These are phyloP conservation scores for Sporothrix dimorphospora DNA, from an alignment of 2,329 filamentous ascomycete species.

Conservation along the genomic window DNA sequence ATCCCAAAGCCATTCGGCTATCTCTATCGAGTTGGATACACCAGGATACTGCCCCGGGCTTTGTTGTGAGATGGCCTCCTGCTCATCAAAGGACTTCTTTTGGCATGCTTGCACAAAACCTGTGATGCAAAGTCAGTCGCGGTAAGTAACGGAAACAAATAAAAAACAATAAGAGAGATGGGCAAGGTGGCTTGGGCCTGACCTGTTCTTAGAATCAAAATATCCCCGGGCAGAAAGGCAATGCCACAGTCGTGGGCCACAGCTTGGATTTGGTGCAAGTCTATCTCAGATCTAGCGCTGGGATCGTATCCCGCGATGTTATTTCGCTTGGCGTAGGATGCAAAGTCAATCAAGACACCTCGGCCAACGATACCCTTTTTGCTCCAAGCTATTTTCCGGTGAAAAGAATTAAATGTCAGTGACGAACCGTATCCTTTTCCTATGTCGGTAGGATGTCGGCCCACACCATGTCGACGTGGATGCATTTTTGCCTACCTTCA, in stretches of 20 bases:
- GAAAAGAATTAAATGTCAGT: neutral
- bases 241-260: neutral
- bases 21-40: neutral
- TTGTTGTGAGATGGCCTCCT: neutral
- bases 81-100: neutral
- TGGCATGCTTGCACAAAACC: neutral
- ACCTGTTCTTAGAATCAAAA: neutral
- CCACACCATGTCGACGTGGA: neutral
- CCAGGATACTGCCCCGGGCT: neutral
- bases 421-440: neutral
- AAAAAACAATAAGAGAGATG: neutral
- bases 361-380: conserved; percentile 15
- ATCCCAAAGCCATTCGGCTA: neutral
- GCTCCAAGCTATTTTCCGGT: neutral
- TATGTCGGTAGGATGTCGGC: too few relatives aligned
- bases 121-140: neutral
- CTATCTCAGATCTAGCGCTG: neutral
- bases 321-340: neutral
- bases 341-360: neutral
- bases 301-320: neutral
- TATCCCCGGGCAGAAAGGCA: neutral
- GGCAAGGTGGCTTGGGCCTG: neutral
- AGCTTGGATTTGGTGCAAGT: neutral
- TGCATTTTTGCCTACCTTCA: neutral
- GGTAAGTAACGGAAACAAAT: neutral